Evolutionary conservation across 2,329 filamentous ascomycete genomes (phyloP).

Genomic region (Claviceps arundinis): DNA sequence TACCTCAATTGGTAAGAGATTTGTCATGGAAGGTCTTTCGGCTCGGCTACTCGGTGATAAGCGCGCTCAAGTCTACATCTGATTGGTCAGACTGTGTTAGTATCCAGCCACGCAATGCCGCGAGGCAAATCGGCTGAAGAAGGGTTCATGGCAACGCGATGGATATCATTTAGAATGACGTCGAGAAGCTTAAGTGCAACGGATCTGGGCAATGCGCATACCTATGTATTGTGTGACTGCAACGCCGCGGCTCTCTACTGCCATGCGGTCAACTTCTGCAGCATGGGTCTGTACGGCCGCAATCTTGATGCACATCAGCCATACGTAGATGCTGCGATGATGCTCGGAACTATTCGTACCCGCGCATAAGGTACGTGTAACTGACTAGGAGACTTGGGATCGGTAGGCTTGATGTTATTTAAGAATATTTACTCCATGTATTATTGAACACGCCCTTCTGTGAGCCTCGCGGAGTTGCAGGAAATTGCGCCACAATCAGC

Average conservation of each 20-base stretch:
- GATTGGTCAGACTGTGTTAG: conserved; percentile 17
- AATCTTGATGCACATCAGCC: too few species aligned
- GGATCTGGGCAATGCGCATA: background rate
- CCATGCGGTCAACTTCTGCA: too few species aligned
- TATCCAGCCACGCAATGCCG: background rate
- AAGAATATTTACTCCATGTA: too few species aligned
- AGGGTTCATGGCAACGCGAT: background rate
- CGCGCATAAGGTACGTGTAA: too few species aligned
- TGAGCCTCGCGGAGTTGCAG: background rate
- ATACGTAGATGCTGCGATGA: too few species aligned
- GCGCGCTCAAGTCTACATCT: conserved; percentile 9
- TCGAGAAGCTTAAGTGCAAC: background rate
- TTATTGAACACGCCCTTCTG: too few species aligned
- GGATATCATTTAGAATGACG: background rate
- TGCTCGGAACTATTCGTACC: too few species aligned
- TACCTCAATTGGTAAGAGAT: conserved; percentile 13
- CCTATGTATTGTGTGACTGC: background rate
- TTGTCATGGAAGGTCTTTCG: conserved; percentile 21
- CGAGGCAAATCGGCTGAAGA: background rate
- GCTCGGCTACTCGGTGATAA: conserved; percentile 25
- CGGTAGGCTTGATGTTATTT: too few species aligned
- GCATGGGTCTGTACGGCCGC: too few species aligned
- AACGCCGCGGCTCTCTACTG: background rate
- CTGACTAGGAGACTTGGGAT: too few species aligned
- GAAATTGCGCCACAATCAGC: conserved; percentile 5